These are phyloP conservation scores for Furcasterigmium sp. DNA, from an alignment of 2,329 filamentous ascomycete species.

Conservation along the genomic window DNA sequence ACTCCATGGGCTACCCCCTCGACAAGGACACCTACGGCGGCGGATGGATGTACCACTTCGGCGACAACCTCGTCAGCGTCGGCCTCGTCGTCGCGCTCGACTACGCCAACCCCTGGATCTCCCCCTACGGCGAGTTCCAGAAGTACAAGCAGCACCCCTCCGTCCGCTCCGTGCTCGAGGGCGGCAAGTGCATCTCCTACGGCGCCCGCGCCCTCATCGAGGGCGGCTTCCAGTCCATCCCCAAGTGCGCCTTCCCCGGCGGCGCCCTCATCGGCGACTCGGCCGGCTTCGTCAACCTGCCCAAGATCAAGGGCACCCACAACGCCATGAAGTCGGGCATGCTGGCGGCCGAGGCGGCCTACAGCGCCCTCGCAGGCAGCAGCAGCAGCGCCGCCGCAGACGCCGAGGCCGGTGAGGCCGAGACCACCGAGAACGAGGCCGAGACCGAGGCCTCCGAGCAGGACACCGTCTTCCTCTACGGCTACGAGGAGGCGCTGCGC, in stretches of 20 bases:
- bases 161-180: constrained; percentile 81
- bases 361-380: constrained; percentile 58
- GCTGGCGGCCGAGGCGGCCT: constrained; percentile 89
- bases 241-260: constrained; percentile 93
- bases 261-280: constrained; percentile 94
- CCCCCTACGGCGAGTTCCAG: constrained; percentile 94
- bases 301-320: constrained; percentile 97
- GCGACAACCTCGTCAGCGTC: constrained; percentile 89
- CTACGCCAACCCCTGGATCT: constrained; percentile 94
- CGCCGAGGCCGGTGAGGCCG: constrained; percentile 31
- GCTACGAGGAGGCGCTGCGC: constrained; percentile 87
- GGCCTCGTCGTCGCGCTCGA: constrained; percentile 91
- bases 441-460: too few species aligned
- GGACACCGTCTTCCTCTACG: constrained; percentile 82
- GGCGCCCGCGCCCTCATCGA: constrained; percentile 88
- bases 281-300: constrained; percentile 93
- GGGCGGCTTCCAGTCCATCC: constrained; percentile 95
- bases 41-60: constrained; percentile 99
- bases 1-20: constrained; percentile 90
- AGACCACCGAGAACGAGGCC: too few species aligned
- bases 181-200: constrained; percentile 96
- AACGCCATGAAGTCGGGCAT: constrained; percentile 98
- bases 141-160: constrained; percentile 98
- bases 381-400: constrained; percentile 17
- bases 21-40: constrained; percentile 88